Evolutionary conservation across 2,329 filamentous ascomycete species (phyloP).

Genomic region (Aspergillus ochraceoroseus): DNA sequence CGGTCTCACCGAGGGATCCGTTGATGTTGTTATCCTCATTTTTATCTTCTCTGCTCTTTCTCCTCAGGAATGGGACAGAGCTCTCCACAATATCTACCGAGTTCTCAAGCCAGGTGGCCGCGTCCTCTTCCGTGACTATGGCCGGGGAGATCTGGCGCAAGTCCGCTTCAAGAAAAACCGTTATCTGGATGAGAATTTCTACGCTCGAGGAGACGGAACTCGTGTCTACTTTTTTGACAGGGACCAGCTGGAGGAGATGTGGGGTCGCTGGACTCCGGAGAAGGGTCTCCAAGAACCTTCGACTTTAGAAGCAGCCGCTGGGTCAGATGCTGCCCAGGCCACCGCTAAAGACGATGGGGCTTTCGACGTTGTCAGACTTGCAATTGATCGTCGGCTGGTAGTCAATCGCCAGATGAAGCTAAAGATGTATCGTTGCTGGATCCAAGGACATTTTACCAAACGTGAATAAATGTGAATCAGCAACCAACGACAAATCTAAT

Average conservation of each 20-base stretch:
- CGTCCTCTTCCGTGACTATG: slow-evolving; percentile 94
- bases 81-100: slow-evolving; percentile 72
- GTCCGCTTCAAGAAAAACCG: slow-evolving; percentile 94
- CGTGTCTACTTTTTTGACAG: slow-evolving; percentile 95
- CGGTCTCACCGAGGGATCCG: slow-evolving; percentile 67
- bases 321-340: slow-evolving; percentile 10
- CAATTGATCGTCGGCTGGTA: slow-evolving; percentile 78
- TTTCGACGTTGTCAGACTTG: slow-evolving; percentile 73
- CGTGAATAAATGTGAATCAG: slow-evolving; percentile 19
- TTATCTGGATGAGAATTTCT: slow-evolving; percentile 95
- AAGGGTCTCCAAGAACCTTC: slow-evolving; percentile 25
- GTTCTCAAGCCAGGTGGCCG: slow-evolving; percentile 88
- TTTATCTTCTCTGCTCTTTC: slow-evolving; percentile 95
- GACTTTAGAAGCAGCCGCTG: not conserved
- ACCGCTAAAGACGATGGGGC: slow-evolving; percentile 24
- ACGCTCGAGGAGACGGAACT: slow-evolving; percentile 90
- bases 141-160: slow-evolving; percentile 89
- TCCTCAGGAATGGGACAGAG: slow-evolving; percentile 76
- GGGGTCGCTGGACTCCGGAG: slow-evolving; percentile 53
- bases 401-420: slow-evolving; percentile 85
- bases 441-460: slow-evolving; percentile 45
- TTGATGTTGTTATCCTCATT: slow-evolving; percentile 89
- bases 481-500: too few species aligned
- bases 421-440: slow-evolving; percentile 97
- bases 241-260: slow-evolving; percentile 74